Base-by-base conservation (phyloP, 495 filamentous ascomycete species). In the Aspergillus wentii region DNA sequence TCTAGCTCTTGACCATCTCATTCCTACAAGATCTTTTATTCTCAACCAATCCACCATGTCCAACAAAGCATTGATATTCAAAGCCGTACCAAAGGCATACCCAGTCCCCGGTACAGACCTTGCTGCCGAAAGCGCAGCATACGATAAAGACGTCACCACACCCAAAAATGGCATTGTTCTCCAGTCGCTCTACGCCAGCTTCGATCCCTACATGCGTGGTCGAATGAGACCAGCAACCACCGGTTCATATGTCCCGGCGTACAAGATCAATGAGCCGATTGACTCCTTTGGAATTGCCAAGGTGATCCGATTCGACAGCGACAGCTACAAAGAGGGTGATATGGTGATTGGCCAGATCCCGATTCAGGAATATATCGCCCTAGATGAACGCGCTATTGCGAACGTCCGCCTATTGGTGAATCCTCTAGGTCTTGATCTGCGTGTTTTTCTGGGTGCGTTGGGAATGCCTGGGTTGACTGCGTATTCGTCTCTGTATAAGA, bases 401-500 rank as follows among this genome's bases (percentile, higher is more conserved):
- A 27, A n/a, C 17, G 13, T 34, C 19, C 8, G 3, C 7, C n/a
- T 10, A 11, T 10, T 41, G 17, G n/a, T 4, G 8, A 13, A 34
- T 16, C 17, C 33, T 11, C 21, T 35, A 17, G 33, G 17, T 3
- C 4, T 35, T 3, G 67, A 71, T 36, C 56, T 68, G 41, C 63
- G 67, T 28, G 54, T 64, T 31, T 71, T 69, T 83, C 52, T 88
- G 10, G 86, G 88, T 8, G 74, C 85, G 9, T 66, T 95, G 15
- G 88, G 88, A 17, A 94, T 95, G 87, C 86, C 88, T 2, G 88
- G 88, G 14, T 57, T 94, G 52, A 92, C 88, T 0, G 88, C 84
- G 2, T 95, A 85, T 65, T 80, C 78, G 3, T 83, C 80, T 0
- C 74, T 91, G 46, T 82, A 90, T 56, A 80, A 83, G 50, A 91